Base-by-base conservation (phyloP, 1,284 basidiomycete genomes). In the Macrocystidia cucumis region DNA sequence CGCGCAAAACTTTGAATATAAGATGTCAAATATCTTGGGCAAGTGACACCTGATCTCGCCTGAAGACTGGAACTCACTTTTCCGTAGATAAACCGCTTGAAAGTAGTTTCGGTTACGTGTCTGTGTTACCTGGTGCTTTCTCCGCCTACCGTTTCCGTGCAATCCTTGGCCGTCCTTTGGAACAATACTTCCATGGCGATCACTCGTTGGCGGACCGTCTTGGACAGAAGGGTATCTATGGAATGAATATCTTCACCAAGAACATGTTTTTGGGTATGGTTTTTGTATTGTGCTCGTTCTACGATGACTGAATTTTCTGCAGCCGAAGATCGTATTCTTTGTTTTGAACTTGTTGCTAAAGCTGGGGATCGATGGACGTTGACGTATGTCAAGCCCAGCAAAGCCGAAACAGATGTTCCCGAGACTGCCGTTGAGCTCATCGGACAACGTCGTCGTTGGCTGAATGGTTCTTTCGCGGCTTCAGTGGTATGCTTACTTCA, bases 151-250 rank as follows among this genome's bases (percentile, higher is more conserved):
- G 91, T 19, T 98, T 66, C 62, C 77, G 84, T 16, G 93, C 96
- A 16, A 92, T 98, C 48, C 78, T 83, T 43, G 95, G 95, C 1
- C 72, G 88, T 6, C 93, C 95, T 3, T 72, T 98, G 17, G 87
- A 95, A 51, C 93, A 98, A 57, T 98, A 98, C 65, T 98, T 98
- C 72, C 93, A 98, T 52, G 95, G 95, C 49, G 95, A 98, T 55
- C 92, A 97, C 57, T 91, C 89, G 1, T 64, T 93, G 51, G 91
- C 93, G 12, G 90, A 92, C 46, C 80, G 92, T 37, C 74, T 97
- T 23, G 95, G 93, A 12, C 71, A 81, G 27, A 96, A 97, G 64
- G 95, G 93, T 62, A 86, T 96, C 39, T 83, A 96, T 47, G 91
- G 92, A 22, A 98, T 98, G 95, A 85, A 86, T 58, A 98, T 98